Evolutionary conservation across 192 early-diverging fungal species (phyloP).

Genomic region (Phlyctochytrium arcticum): DNA sequence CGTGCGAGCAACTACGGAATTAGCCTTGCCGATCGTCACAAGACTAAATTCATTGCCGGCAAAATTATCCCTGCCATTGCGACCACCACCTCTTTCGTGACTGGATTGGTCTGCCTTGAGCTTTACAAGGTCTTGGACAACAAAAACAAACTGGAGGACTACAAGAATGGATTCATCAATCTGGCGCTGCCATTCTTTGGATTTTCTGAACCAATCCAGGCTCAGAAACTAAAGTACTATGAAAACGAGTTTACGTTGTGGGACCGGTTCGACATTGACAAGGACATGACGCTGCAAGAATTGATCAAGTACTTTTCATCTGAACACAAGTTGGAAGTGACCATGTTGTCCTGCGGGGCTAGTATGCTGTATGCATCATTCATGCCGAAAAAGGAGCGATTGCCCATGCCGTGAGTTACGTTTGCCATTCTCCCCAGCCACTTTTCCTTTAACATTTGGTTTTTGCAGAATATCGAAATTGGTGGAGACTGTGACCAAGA

Average conservation of each 20-base stretch:
- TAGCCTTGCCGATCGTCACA: conserved; percentile 74
- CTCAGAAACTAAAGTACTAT: conserved; percentile 80
- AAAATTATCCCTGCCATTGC: conserved; percentile 97
- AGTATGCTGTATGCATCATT: conserved; percentile 92
- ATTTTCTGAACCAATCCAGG: conserved; percentile 96
- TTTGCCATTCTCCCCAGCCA: neutral
- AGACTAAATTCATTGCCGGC: conserved; percentile 96
- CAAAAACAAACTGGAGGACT: conserved; percentile 82
- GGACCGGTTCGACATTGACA: conserved; percentile 88
- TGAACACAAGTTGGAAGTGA: conserved; percentile 81
- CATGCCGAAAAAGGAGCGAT: conserved; percentile 76
- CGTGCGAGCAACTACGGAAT: conserved; percentile 87
- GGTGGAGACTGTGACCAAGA: conserved; percentile 77
- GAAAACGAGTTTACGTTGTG: conserved; percentile 85
- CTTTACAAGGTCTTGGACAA: conserved; percentile 90
- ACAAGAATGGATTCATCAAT: conserved; percentile 99
- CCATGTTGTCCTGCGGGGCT: conserved; percentile 88
- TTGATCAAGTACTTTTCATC: conserved; percentile 81
- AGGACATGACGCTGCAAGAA: conserved; percentile 84
- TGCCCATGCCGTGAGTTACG: conserved; percentile 72
- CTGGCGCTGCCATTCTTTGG: conserved; percentile 97
- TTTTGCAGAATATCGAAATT: conserved; percentile 71
- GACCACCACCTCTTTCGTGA: conserved; percentile 95
- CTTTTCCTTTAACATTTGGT: neutral
- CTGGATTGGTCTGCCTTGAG: conserved; percentile 96